Evolutionary conservation across 1,284 basidiomycete species (phyloP).

Genomic region (Exobasidium rhododendri): DNA sequence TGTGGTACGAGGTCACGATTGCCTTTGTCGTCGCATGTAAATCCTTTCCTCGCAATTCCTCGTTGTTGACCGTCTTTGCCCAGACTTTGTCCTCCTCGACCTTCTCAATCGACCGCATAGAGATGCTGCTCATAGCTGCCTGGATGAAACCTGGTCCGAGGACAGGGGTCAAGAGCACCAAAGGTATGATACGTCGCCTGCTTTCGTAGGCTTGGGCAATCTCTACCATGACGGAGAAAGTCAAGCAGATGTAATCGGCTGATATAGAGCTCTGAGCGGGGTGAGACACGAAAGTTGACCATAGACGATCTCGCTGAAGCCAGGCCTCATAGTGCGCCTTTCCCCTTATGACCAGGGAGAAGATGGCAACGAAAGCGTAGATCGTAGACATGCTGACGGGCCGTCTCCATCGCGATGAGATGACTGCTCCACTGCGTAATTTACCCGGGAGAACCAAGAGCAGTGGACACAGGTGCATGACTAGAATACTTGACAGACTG

Average conservation of each 20-base stretch:
- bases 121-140: not conserved
- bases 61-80: not conserved
- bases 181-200: not conserved
- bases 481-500: conserved; percentile 63
- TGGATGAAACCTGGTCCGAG: not conserved
- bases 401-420: not conserved
- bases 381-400: not conserved
- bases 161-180: not conserved
- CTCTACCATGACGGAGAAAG: conserved; percentile 5
- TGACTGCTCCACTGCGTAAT: not conserved
- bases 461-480: conserved; percentile 65
- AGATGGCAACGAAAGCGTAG: conserved; percentile 1
- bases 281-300: conserved; percentile 13
- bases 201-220: not conserved
- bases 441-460: conserved; percentile 57
- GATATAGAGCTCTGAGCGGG: conserved; percentile 17
- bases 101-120: not conserved
- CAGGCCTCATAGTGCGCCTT: not conserved
- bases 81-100: not conserved
- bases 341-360: not conserved
- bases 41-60: not conserved
- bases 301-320: not conserved
- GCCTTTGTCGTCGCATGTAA: not conserved
- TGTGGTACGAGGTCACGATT: not conserved
- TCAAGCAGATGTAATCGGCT: conserved; percentile 14